These are phyloP conservation scores for Chrysoporthe cubensis DNA, from an alignment of 2,329 filamentous ascomycete species.

Conservation along the genomic window DNA sequence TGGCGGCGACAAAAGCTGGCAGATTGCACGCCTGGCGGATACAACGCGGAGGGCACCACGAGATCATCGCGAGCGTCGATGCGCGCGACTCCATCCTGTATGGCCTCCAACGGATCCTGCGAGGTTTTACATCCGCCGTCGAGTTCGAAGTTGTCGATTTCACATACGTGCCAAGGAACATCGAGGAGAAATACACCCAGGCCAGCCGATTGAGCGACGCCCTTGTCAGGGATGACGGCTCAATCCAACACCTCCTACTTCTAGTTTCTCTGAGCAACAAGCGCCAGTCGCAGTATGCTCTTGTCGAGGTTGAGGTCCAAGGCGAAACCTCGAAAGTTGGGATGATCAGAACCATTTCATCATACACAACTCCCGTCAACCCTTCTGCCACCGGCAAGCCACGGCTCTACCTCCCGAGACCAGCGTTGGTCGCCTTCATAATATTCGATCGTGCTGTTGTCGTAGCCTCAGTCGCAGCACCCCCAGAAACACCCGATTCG, in stretches of 20 bases:
- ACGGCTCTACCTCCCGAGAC: slow-evolving; percentile 75
- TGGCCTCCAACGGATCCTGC: slow-evolving; percentile 61
- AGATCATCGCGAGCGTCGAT: slow-evolving; percentile 73
- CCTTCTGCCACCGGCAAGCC: slow-evolving; percentile 53
- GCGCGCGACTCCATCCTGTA: slow-evolving; percentile 65
- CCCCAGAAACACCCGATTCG: slow-evolving; percentile 72
- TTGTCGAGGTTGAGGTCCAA: slow-evolving; percentile 72
- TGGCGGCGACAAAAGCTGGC: slow-evolving; percentile 78
- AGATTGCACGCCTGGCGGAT: slow-evolving; percentile 85
- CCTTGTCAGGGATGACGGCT: slow-evolving; percentile 53
- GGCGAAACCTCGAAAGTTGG: slow-evolving; percentile 59
- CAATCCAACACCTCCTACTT: slow-evolving; percentile 62
- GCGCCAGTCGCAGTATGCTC: slow-evolving; percentile 65
- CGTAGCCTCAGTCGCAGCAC: slow-evolving; percentile 71
- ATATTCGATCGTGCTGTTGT: slow-evolving; percentile 80
- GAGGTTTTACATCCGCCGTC: slow-evolving; percentile 54
- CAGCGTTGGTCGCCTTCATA: slow-evolving; percentile 79
- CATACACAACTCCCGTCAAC: slow-evolving; percentile 61
- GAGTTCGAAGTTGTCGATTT: slow-evolving; percentile 81
- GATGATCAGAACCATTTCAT: slow-evolving; percentile 69
- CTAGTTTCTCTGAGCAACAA: slow-evolving; percentile 61
- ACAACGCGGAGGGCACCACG: slow-evolving; percentile 83
- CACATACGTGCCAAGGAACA: slow-evolving; percentile 63
- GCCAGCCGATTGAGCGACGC: slow-evolving; percentile 56
- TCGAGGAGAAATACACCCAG: slow-evolving; percentile 54